A percentile compares a stretch with the other conserved stretches of the same genome.
phyloP scores from a whole-genome alignment of 192 early-diverging fungal species.

The Ramicandelaber brevisporus region DNA sequence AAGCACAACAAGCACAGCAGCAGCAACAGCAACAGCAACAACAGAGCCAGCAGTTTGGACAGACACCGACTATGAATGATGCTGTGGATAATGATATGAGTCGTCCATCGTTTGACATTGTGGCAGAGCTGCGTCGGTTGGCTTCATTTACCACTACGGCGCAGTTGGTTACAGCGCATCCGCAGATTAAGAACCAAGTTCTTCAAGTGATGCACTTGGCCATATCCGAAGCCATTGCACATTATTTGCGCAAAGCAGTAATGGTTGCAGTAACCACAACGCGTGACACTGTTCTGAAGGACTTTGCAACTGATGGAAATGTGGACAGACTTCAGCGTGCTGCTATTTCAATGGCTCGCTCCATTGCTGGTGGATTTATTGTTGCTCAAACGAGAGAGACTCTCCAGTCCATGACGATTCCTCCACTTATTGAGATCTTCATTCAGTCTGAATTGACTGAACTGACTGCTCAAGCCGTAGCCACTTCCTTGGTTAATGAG shows the following conservation, averaged over 20 bases:
- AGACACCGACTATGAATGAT: too few relatives aligned
- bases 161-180: slow-evolving; percentile 54
- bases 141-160: slow-evolving; percentile 54
- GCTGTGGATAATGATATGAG: too few relatives aligned
- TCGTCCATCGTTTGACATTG: slow-evolving; percentile 15
- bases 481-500: slow-evolving; percentile 62
- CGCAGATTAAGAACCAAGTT: slow-evolving; percentile 69
- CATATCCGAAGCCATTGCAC: slow-evolving; percentile 68
- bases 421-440: slow-evolving; percentile 16
- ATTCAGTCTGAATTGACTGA: slow-evolving; percentile 14
- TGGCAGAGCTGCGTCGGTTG: slow-evolving; percentile 14
- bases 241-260: slow-evolving; percentile 81
- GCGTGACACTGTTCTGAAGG: slow-evolving; percentile 77
- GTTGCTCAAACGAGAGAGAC: slow-evolving; percentile 86
- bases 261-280: slow-evolving; percentile 82
- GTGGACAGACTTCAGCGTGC: slow-evolving; percentile 85
- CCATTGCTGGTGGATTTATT: slow-evolving; percentile 60
- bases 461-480: slow-evolving; percentile 46
- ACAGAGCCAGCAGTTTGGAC: too few relatives aligned
- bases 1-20: too few relatives aligned
- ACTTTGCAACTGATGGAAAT: slow-evolving; percentile 84
- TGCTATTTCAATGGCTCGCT: slow-evolving; percentile 88
- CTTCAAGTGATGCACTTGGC: slow-evolving; percentile 68
- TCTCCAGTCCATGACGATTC: slow-evolving; percentile 53
- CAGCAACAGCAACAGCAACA: too few relatives aligned